These are phyloP conservation scores for Umbelopsis sp. DNA, from an alignment of 192 early-diverging fungal species.

Conservation along the genomic window DNA sequence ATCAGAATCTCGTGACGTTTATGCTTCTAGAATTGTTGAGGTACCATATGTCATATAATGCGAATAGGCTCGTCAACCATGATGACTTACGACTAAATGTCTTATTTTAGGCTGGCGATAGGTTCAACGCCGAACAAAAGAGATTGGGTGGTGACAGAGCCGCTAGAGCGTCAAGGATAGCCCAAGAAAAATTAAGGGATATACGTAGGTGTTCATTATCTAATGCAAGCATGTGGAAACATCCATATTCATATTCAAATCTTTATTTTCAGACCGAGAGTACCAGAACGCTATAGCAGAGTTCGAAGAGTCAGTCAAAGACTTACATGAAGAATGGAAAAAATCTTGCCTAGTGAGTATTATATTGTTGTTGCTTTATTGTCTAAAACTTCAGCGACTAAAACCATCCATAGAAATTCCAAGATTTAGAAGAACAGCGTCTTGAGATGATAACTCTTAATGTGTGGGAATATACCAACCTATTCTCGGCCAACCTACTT, in stretches of 20 bases:
- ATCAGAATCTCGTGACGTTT: neutral
- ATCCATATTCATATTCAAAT: too few species aligned
- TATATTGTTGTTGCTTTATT: neutral
- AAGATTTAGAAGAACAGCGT: constrained; percentile 18
- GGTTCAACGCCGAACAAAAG: constrained; percentile 2
- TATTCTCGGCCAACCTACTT: neutral
- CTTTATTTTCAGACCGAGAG: neutral
- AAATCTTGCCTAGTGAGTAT: neutral
- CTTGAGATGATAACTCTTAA: constrained; percentile 7
- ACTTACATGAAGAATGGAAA: neutral
- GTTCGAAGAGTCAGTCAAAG: constrained; percentile 12
- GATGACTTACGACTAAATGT: neutral
- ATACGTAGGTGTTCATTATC: neutral
- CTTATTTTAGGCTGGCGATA: neutral
- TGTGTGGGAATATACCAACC: constrained; percentile 3
- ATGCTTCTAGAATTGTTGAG: neutral
- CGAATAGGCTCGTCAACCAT: too few species aligned
- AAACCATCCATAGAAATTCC: neutral
- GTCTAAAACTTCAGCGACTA: neutral
- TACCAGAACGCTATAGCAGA: neutral
- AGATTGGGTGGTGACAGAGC: neutral
- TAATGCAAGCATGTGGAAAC: too few species aligned
- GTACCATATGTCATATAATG: neutral
- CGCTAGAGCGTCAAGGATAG: neutral
- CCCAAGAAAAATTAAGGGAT: constrained; percentile 6